phyloP scores from a whole-genome alignment of 2,329 filamentous ascomycete species.

The Hymenoscyphus repandus region DNA sequence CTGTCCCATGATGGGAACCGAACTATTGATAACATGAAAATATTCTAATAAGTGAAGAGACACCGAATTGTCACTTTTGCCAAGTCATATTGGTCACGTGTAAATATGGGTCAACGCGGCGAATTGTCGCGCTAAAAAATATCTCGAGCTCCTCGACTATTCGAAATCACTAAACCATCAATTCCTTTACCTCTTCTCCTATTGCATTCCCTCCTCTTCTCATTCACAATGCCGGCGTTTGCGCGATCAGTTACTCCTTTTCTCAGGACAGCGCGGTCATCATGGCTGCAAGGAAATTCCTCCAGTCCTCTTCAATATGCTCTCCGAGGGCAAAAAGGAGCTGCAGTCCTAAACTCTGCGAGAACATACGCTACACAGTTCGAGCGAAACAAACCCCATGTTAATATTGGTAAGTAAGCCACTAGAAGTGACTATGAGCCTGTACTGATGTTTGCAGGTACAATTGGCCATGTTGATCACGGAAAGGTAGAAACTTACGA shows the following conservation, averaged over 20 bases:
- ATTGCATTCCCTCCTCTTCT: constrained; percentile 9
- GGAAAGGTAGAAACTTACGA: constrained; percentile 67
- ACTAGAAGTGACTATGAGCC: constrained; percentile 3
- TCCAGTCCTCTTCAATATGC: constrained; percentile 73
- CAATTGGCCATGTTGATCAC: constrained; percentile 99
- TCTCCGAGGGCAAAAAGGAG: constrained; percentile 56
- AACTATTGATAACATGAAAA: no score
- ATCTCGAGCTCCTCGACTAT: constrained; percentile 4
- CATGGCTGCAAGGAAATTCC: constrained; percentile 62
- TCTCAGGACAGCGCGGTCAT: constrained; percentile 73
- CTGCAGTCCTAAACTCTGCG: constrained; percentile 60
- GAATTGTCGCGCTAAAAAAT: constrained; percentile 3
- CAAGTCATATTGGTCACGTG: no score
- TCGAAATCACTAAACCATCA: constrained; percentile 1
- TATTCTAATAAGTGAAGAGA: no score
- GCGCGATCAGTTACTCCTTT: constrained; percentile 74
- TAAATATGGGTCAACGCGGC: background rate
- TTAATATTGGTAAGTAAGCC: constrained; percentile 76
- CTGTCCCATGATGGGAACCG: no score
- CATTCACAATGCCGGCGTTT: constrained; percentile 69
- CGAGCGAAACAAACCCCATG: constrained; percentile 91
- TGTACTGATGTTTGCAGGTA: constrained; percentile 49
- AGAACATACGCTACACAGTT: constrained; percentile 62
- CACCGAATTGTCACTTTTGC: no score
- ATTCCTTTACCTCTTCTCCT: constrained; percentile 11